Conservation (phyloP, 495 filamentous ascomycete genomes). For the Aspergillus affinis region DNA sequence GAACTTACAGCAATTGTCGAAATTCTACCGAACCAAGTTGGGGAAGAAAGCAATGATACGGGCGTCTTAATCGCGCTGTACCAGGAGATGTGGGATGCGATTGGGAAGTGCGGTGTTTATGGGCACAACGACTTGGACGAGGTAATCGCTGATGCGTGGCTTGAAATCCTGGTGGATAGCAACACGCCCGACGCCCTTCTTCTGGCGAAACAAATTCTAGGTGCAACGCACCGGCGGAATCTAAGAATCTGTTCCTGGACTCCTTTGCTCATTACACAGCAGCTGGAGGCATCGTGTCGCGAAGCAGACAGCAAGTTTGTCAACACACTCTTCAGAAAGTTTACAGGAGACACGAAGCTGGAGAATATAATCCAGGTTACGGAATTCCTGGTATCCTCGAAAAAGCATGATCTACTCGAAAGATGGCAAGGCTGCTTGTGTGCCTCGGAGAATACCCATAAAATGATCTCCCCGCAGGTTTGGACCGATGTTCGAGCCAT, state of each 20-base stretch:
- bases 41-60: background rate
- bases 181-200: conserved; percentile 14
- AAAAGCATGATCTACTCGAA: conserved; percentile 22
- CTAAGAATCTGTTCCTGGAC: conserved; percentile 23
- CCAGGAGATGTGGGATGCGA: conserved; percentile 40
- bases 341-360: conserved; percentile 27
- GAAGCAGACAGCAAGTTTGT: conserved; percentile 15
- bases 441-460: conserved; percentile 19
- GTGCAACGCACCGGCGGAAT: conserved; percentile 25
- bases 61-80: conserved; percentile 23
- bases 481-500: conserved; percentile 28
- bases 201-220: conserved; percentile 36
- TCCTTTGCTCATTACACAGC: conserved; percentile 29
- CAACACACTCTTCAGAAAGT: conserved; percentile 19
- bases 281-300: conserved; percentile 21
- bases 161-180: conserved; percentile 24
- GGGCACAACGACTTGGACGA: conserved; percentile 33
- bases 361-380: conserved; percentile 35
- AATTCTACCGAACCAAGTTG: conserved; percentile 17
- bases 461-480: conserved; percentile 23
- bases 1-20: conserved; percentile 38
- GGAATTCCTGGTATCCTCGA: conserved; percentile 27
- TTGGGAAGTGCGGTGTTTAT: conserved; percentile 40
- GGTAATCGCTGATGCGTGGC: conserved; percentile 32
- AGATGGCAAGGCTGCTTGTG: conserved; percentile 36